Conservation (phyloP, 805 yeast species). For the Yamadazyma endophytica region DNA sequence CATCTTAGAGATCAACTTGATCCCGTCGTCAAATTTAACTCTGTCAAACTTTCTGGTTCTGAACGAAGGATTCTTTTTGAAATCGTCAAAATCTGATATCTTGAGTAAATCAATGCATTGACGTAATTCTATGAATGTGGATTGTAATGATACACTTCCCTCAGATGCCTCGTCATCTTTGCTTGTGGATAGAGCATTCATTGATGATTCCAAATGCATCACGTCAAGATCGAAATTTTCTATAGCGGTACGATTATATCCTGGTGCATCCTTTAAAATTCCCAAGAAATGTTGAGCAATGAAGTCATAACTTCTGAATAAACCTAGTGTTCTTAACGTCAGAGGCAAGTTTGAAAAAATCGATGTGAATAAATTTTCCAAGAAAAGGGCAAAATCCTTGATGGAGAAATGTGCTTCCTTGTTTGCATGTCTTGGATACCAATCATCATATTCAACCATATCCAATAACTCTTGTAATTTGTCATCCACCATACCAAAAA, state of each 20-base stretch:
- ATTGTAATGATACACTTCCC: slow-evolving; percentile 52
- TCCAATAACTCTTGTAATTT: slow-evolving; percentile 78
- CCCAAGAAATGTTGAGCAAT: slow-evolving; percentile 67
- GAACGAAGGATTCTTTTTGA: slow-evolving; percentile 44
- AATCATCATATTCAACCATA: slow-evolving; percentile 75
- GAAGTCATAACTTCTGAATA: slow-evolving; percentile 83
- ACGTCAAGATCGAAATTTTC: slow-evolving; percentile 78
- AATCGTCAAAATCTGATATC: slow-evolving; percentile 61
- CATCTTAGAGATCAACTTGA: slow-evolving; percentile 54
- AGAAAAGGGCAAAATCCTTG: slow-evolving; percentile 78
- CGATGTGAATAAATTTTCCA: slow-evolving; percentile 80
- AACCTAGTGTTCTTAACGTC: slow-evolving; percentile 71
- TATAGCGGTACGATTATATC: slow-evolving; percentile 58
- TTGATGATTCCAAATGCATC: slow-evolving; percentile 61
- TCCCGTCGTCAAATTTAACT: slow-evolving; percentile 69
- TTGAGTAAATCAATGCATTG: slow-evolving; percentile 74
- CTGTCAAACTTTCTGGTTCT: slow-evolving; percentile 61
- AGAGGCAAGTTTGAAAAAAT: slow-evolving; percentile 80
- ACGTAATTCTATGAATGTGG: slow-evolving; percentile 73
- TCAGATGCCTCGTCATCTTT: slow-evolving; percentile 18
- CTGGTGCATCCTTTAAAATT: slow-evolving; percentile 51
- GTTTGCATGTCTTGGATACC: slow-evolving; percentile 54
- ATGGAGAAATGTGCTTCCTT: slow-evolving; percentile 69
- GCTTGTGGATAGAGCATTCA: slow-evolving; percentile 32
- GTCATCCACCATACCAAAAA: slow-evolving; percentile 78